Conservation (phyloP, 2,329 filamentous ascomycete genomes). For the Pseudopyricularia javanii region DNA sequence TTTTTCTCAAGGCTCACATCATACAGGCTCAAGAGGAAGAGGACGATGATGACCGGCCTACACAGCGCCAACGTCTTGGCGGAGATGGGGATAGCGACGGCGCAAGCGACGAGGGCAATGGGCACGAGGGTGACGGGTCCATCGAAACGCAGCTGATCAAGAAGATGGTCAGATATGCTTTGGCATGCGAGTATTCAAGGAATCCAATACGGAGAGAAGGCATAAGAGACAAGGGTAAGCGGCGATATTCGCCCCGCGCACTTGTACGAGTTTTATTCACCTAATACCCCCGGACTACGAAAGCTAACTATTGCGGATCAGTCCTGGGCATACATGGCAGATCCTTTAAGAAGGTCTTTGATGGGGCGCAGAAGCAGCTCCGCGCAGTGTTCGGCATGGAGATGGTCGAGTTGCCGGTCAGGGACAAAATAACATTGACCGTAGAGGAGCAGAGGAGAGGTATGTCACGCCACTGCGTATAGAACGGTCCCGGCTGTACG, state of each 20-base stretch:
- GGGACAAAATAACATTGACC: slow-evolving; percentile 65
- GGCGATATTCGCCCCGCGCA: no score
- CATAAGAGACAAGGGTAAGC: slow-evolving; percentile 49
- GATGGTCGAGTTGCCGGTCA: slow-evolving; percentile 68
- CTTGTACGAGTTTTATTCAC: background rate
- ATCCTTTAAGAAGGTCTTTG: slow-evolving; percentile 67
- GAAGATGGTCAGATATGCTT: slow-evolving; percentile 55
- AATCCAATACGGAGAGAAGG: slow-evolving; percentile 47
- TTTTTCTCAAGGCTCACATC: background rate
- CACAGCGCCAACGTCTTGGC: slow-evolving; percentile 4
- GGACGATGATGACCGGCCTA: slow-evolving; percentile 1
- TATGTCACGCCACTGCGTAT: slow-evolving; percentile 17
- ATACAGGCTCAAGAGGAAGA: slow-evolving; percentile 9
- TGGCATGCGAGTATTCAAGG: slow-evolving; percentile 54
- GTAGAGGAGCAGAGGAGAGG: slow-evolving; percentile 61
- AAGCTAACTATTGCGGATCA: slow-evolving; percentile 12
- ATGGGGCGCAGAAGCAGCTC: slow-evolving; percentile 61
- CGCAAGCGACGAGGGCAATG: slow-evolving; percentile 22
- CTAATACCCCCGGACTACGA: background rate
- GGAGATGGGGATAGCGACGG: slow-evolving; percentile 14
- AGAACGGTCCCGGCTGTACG: background rate
- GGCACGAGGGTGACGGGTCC: slow-evolving; percentile 17
- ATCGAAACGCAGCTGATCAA: slow-evolving; percentile 43
- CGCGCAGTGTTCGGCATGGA: slow-evolving; percentile 78
- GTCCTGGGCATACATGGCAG: slow-evolving; percentile 61